Percentiles rank a stretch among this genome's conserved stretches.
phyloP scores from a whole-genome alignment of 768 basidiomycete species.

The Russula lepida region DNA sequence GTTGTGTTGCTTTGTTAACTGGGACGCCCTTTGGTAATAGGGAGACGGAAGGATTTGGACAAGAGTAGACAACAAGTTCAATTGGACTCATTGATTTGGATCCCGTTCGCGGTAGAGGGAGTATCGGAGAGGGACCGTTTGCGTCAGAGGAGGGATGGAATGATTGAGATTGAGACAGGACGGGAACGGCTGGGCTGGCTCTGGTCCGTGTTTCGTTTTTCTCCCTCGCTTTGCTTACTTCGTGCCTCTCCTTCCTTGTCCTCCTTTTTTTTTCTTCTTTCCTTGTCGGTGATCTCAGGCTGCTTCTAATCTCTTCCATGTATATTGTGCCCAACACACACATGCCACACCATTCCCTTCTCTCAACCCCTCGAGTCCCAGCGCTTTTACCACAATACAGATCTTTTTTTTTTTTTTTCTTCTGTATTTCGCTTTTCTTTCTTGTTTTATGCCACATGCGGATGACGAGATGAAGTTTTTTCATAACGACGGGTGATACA shows the following conservation, averaged over 20 bases:
- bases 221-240: not conserved
- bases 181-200: not conserved
- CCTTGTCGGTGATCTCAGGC: not conserved
- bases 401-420: too few relatives aligned
- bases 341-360: not conserved
- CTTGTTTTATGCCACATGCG: not conserved
- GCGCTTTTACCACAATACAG: not conserved
- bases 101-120: not conserved
- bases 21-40: slow-evolving; percentile 29
- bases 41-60: slow-evolving; percentile 70
- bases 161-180: not conserved
- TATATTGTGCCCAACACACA: not conserved
- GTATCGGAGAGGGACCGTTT: not conserved
- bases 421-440: too few relatives aligned
- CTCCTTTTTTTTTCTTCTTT: too few relatives aligned
- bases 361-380: not conserved
- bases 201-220: not conserved
- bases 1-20: not conserved
- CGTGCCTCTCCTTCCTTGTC: not conserved
- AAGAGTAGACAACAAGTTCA: slow-evolving; percentile 17
- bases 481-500: not conserved
- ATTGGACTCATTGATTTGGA: not conserved
- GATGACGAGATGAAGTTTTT: not conserved
- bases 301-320: not conserved
- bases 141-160: not conserved